phyloP scores from a whole-genome alignment of 1,139 yeast species.

The Candida smagusa region DNA sequence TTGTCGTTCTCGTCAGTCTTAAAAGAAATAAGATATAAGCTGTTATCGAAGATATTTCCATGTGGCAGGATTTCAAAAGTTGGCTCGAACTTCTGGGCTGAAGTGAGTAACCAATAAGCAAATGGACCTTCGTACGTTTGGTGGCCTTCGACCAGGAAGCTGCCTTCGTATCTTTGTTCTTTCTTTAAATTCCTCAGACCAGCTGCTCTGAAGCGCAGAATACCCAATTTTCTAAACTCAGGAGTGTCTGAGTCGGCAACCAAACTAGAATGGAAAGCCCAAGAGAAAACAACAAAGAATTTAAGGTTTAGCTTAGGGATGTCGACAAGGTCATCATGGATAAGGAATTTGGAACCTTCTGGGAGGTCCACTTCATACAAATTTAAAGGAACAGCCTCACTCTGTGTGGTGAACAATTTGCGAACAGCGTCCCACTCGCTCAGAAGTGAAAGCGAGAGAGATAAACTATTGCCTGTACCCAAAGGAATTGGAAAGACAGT shows the following conservation, averaged over 20 bases:
- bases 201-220: constrained; percentile 66
- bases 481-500: constrained; percentile 59
- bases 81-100: constrained; percentile 63
- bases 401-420: constrained; percentile 32
- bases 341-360: constrained; percentile 29
- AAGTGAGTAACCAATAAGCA: constrained; percentile 66
- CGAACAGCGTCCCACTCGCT: constrained; percentile 39
- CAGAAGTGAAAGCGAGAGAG: constrained; percentile 54
- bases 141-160: constrained; percentile 14
- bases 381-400: constrained; percentile 38
- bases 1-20: constrained; percentile 27
- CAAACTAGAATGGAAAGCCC: constrained; percentile 84
- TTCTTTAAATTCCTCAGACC: constrained; percentile 51
- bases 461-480: constrained; percentile 86
- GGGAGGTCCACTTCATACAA: constrained; percentile 58
- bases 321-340: constrained; percentile 17
- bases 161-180: constrained; percentile 51
- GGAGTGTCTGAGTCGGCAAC: constrained; percentile 78
- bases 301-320: constrained; percentile 24
- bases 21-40: constrained; percentile 56
- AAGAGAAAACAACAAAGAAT: constrained; percentile 70
- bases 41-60: constrained; percentile 50
- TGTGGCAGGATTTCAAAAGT: constrained; percentile 71
- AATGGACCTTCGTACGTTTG: constrained; percentile 37
- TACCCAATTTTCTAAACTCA: constrained; percentile 61